Evolutionary conservation across 306 rosid species (phyloP).

Genomic region (Begonia masoniana): DNA sequence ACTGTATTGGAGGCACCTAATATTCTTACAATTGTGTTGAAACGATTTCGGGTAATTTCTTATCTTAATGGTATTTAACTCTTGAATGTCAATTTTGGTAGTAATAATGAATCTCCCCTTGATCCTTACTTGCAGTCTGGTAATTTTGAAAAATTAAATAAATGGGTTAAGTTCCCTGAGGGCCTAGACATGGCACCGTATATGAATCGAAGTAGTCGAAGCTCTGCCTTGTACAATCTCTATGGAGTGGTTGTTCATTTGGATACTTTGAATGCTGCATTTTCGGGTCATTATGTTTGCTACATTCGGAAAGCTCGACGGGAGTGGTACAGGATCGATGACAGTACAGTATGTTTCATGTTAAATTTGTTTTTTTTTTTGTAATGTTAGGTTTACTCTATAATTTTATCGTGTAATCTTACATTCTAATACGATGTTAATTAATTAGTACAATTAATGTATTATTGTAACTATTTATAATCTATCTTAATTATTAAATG

Average conservation of each 20-base stretch:
- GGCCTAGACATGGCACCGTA: slow-evolving; percentile 53
- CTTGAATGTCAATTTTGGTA: not conserved
- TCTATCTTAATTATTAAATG: not conserved
- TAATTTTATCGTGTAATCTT: too few species aligned
- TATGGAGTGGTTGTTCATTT: slow-evolving; percentile 77
- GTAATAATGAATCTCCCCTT: slow-evolving; percentile 14
- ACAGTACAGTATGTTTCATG: slow-evolving; percentile 42
- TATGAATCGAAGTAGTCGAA: slow-evolving; percentile 43
- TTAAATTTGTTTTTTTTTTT: not conserved
- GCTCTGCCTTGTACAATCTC: slow-evolving; percentile 44
- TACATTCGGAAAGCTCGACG: slow-evolving; percentile 50
- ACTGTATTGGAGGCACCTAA: slow-evolving; percentile 67
- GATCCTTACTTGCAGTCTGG: slow-evolving; percentile 42
- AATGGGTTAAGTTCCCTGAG: slow-evolving; percentile 52
- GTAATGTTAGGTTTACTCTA: too few species aligned
- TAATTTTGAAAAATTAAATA: slow-evolving; percentile 60
- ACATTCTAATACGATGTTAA: too few species aligned
- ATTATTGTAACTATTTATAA: too few species aligned
- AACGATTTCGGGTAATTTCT: slow-evolving; percentile 56
- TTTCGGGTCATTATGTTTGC: slow-evolving; percentile 69
- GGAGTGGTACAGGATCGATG: slow-evolving; percentile 62
- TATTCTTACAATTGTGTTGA: slow-evolving; percentile 65
- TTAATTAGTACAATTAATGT: too few species aligned
- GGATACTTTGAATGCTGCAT: slow-evolving; percentile 57
- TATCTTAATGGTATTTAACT: not conserved